Evolutionary conservation across 176 grass and related monocot species (phyloP), one percentile per base, ranked within the genome.

Genomic region (Ampelocalamus luodianensis): DNA sequence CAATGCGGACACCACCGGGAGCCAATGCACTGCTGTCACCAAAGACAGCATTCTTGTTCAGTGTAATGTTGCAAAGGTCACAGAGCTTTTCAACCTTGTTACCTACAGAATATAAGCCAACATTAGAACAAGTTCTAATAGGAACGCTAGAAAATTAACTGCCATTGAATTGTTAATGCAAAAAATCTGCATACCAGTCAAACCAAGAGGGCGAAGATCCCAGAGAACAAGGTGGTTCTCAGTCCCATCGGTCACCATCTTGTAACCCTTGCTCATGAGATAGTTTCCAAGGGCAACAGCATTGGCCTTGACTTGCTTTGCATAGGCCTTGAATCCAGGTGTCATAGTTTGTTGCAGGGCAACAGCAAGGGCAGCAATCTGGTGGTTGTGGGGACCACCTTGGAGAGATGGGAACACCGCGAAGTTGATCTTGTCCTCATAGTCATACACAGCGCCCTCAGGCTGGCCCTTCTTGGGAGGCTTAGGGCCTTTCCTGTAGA

Each of bases 211-310:
- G 10, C 96, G 96, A 55, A 99, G 96, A 81, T 99, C 96, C 96
- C 96, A 99, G 62, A 99, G 91, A 61, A 99, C 96, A 90, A 99
- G 93, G 61, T 99, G 96, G 78, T 99, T 99, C 82, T 99, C 96
- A 51, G 96, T 99, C 79, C 96, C 96, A 85, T 94, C 91, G 8
- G 96, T 99, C 27, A 99, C 96, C 84, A 99, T 89, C 83, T 96
- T 99, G 90, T 99, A 99, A 61, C 96, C 91, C 77, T 99, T 99
- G 88, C 77, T 99, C 93, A 94, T 99, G 74, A 99, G 89, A 88
- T 94, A 96, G 18, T 99, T 94, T 64, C 93, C 96, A 53, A 96
- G 83, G 8, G 96, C 93, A 80, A 94, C 96, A 63, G 96, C 93
- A 20, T 99, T 99, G 12, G 93, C 91, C 83, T 90, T 99, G 56